These are phyloP conservation scores for Fragilariopsis cylindrus DNA, from an alignment of 108 stramenopile species.

Conservation along the genomic window DNA sequence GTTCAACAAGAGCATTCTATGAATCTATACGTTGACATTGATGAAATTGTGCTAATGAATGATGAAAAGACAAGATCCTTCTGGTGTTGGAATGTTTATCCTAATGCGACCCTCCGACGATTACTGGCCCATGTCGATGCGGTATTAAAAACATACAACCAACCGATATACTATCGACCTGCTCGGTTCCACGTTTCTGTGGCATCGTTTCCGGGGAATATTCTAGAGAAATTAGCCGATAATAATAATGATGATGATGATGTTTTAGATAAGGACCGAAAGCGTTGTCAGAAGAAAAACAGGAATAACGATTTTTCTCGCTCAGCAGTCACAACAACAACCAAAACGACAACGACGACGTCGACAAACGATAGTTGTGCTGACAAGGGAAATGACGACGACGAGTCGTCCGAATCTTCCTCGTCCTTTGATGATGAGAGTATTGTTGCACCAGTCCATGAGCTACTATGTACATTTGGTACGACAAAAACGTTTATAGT, in stretches of 20 bases:
- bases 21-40: slow-evolving; percentile 3
- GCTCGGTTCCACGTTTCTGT: slow-evolving; percentile 45
- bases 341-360: not conserved
- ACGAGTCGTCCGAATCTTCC: not conserved
- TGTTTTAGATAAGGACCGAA: not conserved
- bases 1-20: slow-evolving; percentile 10
- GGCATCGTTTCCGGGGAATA: slow-evolving; percentile 43
- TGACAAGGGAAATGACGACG: slow-evolving; percentile 6
- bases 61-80: slow-evolving; percentile 50
- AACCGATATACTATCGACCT: slow-evolving; percentile 42
- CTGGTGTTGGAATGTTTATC: slow-evolving; percentile 33
- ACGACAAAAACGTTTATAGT: slow-evolving; percentile 34
- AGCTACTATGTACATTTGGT: slow-evolving; percentile 26
- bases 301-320: too few species aligned
- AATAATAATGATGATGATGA: slow-evolving; percentile 10
- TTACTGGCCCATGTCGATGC: slow-evolving; percentile 40
- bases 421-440: slow-evolving; percentile 4
- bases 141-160: slow-evolving; percentile 30
- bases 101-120: slow-evolving; percentile 20
- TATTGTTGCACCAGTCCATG: slow-evolving; percentile 4
- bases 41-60: slow-evolving; percentile 38
- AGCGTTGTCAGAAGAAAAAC: not conserved
- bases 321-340: too few species aligned
- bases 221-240: slow-evolving; percentile 8
- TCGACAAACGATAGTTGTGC: not conserved